Base-by-base conservation (phyloP, 2,329 filamentous ascomycete genomes). In the Cordyceps cicadae region DNA sequence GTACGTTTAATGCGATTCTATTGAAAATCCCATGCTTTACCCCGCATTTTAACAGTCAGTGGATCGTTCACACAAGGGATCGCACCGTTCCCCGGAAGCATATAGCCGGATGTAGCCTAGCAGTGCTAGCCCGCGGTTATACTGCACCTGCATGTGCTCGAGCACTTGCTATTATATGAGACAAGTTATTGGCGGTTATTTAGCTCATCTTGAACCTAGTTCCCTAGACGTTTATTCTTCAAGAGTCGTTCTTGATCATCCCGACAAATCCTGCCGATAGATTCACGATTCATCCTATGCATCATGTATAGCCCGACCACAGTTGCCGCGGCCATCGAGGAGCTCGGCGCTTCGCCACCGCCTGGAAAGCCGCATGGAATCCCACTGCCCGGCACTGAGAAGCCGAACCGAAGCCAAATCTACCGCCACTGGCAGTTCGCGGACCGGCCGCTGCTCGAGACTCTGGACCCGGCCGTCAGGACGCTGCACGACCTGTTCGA, bases 371-470 rank as follows among this genome's bases (percentile, higher is more conserved):
- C 92, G 1, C 94, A 94, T 71, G 89, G 88, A 51, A 79, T 96
- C 15, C 78, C 90, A 14, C 68, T 99, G 21, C 87, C 91, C 0
- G 89, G 89, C 64, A 87, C 88, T 52, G 84, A 89, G 74, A 78
- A 81, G 63, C 85, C 89, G 54, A 89, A 87, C 62, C 87, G 92
- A 66, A 88, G 82, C 54, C 77, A 85, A 52, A 76, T 95, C 64
- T 97, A 97, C 76, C 85, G 94, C 63, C 88, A 96, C 74, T 95
- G 87, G 85, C 84, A 84, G 65, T 87, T 87, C 70, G 81, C 81
- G 62, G 87, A 96, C 74, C 84, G 83, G 62, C 82, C 84, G 50
- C 77, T 92, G 60, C 74, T 93, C 37, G 78, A 81, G 67, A 87
- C 87, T 1, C 75, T 88, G 62, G 87, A 92, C 69, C 87, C 89